A percentile compares a stretch with the other conserved stretches of the same genome.
Evolutionary conservation across 106 monocot genomes (phyloP).

Genomic region (Apostasia ramifera): DNA sequence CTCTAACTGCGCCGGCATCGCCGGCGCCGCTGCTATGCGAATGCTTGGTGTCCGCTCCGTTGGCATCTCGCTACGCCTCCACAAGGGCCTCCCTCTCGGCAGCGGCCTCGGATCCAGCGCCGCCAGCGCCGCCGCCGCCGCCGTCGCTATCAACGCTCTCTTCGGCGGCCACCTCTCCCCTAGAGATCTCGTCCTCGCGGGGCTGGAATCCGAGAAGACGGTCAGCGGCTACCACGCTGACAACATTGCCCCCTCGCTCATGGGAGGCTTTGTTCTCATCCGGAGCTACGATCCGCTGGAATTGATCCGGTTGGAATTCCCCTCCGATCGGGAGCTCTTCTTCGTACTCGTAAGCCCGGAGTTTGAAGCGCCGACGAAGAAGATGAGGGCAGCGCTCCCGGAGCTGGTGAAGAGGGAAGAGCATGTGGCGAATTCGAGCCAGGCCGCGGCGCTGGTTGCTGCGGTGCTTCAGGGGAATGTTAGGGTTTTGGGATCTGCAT

Average conservation of each 20-base stretch:
- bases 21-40: constrained; percentile 59
- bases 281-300: constrained; percentile 71
- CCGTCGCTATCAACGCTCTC: background rate
- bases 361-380: constrained; percentile 92
- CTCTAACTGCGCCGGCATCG: constrained; percentile 90
- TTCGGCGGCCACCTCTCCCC: constrained; percentile 4
- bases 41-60: constrained; percentile 59
- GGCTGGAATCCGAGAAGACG: constrained; percentile 85
- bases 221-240: constrained; percentile 96
- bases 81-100: constrained; percentile 87
- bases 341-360: constrained; percentile 86
- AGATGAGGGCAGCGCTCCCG: constrained; percentile 82
- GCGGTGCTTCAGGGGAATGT: constrained; percentile 68
- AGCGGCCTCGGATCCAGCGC: constrained; percentile 92
- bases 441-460: constrained; percentile 81
- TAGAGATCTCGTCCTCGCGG: constrained; percentile 69
- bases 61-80: constrained; percentile 65
- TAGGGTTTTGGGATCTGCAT: constrained; percentile 49
- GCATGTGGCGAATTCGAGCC: constrained; percentile 78
- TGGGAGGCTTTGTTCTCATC: constrained; percentile 91
- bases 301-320: constrained; percentile 52
- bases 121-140: constrained; percentile 34
- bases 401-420: constrained; percentile 55
- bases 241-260: constrained; percentile 79
- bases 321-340: constrained; percentile 38